Base-by-base conservation (phyloP, 306 rosid genomes). In the Trichosanthes truncata region DNA sequence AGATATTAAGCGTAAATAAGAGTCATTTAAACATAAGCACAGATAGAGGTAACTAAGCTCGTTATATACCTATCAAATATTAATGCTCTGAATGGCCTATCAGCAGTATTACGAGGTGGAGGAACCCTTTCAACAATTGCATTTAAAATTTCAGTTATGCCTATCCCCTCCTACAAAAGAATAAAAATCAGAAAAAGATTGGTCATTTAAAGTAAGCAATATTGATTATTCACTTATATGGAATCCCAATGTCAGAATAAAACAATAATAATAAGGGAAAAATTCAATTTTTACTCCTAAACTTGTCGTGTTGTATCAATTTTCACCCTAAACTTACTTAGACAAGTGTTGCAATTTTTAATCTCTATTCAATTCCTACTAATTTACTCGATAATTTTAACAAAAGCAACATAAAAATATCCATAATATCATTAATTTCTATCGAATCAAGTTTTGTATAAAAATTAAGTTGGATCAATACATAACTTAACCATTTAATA, bases 101-200 rank as follows among this genome's bases (percentile, higher is more conserved):
- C 81, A 77, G 91, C 86, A 48, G 94, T 88, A 78, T 89, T 90
- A 46, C 76, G 78, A 14, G 98, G 98, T 49, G 96, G 91, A 74
- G 98, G 96, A 46, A 94, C 84, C 81, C 91, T 92, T 51, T 89
- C 83, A 80, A 89, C 93, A 78, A 94, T 92, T 35, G 93, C 92
- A 76, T 91, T 83, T 57, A 94, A 88, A 82, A 94, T 94, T 57
- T 90, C 98, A 26, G 67, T 81, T 69, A 94, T 92, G 63, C 98
- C 98, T 21, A 94, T 81, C 67, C 98, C 98, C 80, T 94, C 98
- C 94, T 92, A 80, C 80, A 83, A 75, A 66, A 67, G 31, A 68
- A 68, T 38, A n/a, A 68, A 38, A 68, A 10, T 4, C 7, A 68
- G 17, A 40, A 68, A 67, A 21, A 41, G 10, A 41, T n/a, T 69